Evolutionary conservation across 257 asterid species (phyloP).

Genomic region (Solanum etuberosum): DNA sequence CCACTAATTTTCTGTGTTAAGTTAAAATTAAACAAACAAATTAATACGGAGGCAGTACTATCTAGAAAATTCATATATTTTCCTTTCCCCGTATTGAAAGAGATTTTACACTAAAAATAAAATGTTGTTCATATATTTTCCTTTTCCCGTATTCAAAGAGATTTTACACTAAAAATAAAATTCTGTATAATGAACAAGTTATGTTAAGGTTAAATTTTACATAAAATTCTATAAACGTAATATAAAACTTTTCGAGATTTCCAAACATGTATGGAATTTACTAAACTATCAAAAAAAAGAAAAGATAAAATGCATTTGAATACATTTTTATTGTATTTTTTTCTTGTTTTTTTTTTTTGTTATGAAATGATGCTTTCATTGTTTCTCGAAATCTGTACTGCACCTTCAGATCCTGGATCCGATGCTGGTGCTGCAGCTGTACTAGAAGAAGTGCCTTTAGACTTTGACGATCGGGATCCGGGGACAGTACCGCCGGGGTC

Average conservation of each 20-base stretch:
- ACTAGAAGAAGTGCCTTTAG: constrained; percentile 9
- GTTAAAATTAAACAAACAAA: too few species aligned
- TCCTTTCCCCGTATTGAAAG: neutral
- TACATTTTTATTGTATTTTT: neutral
- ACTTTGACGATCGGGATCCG: constrained; percentile 8
- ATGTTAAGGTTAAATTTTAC: neutral
- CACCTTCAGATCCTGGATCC: neutral
- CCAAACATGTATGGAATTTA: neutral
- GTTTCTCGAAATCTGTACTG: neutral
- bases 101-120: neutral
- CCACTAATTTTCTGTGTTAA: too few species aligned
- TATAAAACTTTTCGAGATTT: neutral
- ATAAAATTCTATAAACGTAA: neutral
- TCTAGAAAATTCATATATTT: neutral
- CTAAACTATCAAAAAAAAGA: neutral
- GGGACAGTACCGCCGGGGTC: constrained; percentile 1
- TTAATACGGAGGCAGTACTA: neutral
- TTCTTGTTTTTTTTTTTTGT: neutral
- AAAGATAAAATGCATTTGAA: neutral
- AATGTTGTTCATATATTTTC: neutral
- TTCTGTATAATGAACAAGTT: neutral
- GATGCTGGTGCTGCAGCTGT: constrained; percentile 1
- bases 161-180: neutral
- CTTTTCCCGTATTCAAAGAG: neutral
- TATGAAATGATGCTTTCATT: neutral